These are phyloP conservation scores for Candida michaelii DNA, from an alignment of 805 yeast species.

Conservation along the genomic window DNA sequence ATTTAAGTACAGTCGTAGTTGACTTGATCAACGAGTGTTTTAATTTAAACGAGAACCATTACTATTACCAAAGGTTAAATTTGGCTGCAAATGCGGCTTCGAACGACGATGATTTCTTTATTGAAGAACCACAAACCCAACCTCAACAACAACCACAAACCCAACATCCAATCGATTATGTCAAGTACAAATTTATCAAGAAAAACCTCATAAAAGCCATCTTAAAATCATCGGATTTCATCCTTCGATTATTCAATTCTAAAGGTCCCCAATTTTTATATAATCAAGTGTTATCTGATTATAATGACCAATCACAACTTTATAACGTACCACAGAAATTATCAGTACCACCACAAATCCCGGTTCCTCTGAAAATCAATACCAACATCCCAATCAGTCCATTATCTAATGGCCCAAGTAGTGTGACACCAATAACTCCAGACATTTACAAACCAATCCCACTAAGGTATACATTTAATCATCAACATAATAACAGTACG, in stretches of 20 bases:
- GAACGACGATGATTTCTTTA: slow-evolving; percentile 13
- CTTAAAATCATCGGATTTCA: slow-evolving; percentile 27
- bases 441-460: slow-evolving; percentile 18
- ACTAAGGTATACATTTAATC: slow-evolving; percentile 12
- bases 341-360: slow-evolving; percentile 6
- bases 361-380: slow-evolving; percentile 1
- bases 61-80: slow-evolving; percentile 25
- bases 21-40: slow-evolving; percentile 34
- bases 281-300: slow-evolving; percentile 18
- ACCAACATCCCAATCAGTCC: slow-evolving; percentile 1
- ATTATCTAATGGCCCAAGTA: neutral
- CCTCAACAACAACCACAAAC: neutral
- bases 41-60: slow-evolving; percentile 19
- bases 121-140: slow-evolving; percentile 5
- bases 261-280: slow-evolving; percentile 31
- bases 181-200: slow-evolving; percentile 23
- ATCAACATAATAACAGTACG: slow-evolving; percentile 25
- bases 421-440: slow-evolving; percentile 1
- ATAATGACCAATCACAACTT: slow-evolving; percentile 12
- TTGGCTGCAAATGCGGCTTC: slow-evolving; percentile 8
- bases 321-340: slow-evolving; percentile 5
- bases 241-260: slow-evolving; percentile 26
- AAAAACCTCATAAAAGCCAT: slow-evolving; percentile 27
- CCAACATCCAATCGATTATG: slow-evolving; percentile 14
- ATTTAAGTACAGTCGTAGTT: slow-evolving; percentile 30